A percentile compares a stretch with the other conserved stretches of the same genome.
These are phyloP conservation scores for Marasmius fiardii DNA, from an alignment of 1,284 basidiomycete genomes.

Conservation along the genomic window DNA sequence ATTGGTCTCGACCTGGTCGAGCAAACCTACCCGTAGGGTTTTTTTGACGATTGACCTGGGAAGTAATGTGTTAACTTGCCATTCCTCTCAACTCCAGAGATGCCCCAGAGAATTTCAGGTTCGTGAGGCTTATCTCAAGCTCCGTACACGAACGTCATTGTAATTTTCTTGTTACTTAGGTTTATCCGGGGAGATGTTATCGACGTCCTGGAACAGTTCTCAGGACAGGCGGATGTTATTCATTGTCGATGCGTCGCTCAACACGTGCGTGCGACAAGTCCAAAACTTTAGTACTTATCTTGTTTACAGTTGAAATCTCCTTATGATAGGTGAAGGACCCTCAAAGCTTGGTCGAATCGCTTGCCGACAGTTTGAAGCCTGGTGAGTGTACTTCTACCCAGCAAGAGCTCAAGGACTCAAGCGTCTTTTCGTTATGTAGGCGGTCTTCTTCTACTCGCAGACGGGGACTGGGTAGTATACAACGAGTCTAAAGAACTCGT, in stretches of 20 bases:
- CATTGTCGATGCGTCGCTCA: slow-evolving; percentile 25
- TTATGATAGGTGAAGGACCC: slow-evolving; percentile 19
- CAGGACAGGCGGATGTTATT: slow-evolving; percentile 21
- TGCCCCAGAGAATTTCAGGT: slow-evolving; percentile 21
- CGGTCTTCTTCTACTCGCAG: slow-evolving; percentile 20
- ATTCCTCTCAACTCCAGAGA: slow-evolving; percentile 4
- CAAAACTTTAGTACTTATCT: background rate
- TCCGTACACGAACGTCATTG: background rate
- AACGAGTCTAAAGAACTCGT: slow-evolving; percentile 19
- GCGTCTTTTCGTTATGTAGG: slow-evolving; percentile 11
- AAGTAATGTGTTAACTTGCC: no score
- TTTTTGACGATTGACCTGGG: no score
- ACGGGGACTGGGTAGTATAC: slow-evolving; percentile 20
- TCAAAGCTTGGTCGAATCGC: slow-evolving; percentile 14
- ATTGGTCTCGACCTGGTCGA: slow-evolving; percentile 23
- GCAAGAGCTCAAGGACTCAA: background rate
- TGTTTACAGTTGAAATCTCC: no score
- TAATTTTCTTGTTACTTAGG: slow-evolving; percentile 15
- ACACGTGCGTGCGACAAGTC: slow-evolving; percentile 17
- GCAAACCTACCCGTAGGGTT: slow-evolving; percentile 15
- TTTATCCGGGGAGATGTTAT: slow-evolving; percentile 22
- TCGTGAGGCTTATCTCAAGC: background rate
- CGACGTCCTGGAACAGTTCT: slow-evolving; percentile 17
- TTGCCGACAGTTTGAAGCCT: slow-evolving; percentile 19
- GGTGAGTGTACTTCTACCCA: slow-evolving; percentile 10